Conservation (phyloP, 768 basidiomycete genomes). For the Rhodotorula babjevae region DNA sequence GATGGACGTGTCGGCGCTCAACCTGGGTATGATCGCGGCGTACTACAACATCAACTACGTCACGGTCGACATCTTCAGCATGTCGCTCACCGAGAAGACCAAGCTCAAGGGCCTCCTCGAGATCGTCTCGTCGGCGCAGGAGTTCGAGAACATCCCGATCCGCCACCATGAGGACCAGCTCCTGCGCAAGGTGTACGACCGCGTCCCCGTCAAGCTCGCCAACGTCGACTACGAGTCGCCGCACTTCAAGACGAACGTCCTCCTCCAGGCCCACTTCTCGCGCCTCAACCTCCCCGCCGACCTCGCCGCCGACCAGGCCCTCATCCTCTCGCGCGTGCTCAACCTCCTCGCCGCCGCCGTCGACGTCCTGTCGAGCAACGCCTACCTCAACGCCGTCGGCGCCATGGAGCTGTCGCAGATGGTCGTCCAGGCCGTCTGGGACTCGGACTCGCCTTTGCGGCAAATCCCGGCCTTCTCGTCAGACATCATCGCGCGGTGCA, state of each 20-base stretch:
- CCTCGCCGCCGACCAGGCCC: constrained; percentile 80
- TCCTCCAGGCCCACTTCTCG: constrained; percentile 94
- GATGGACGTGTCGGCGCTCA: constrained; percentile 59
- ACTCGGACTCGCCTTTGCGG: constrained; percentile 87
- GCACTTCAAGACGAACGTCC: constrained; percentile 95
- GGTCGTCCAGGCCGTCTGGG: constrained; percentile 98
- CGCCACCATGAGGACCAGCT: constrained; percentile 71
- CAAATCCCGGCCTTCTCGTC: constrained; percentile 95
- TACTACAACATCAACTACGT: constrained; percentile 86
- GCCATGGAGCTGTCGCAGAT: constrained; percentile 98
- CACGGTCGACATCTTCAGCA: constrained; percentile 83
- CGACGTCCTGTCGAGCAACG: constrained; percentile 96
- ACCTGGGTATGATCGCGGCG: constrained; percentile 97
- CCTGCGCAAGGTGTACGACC: constrained; percentile 62
- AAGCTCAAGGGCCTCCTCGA: constrained; percentile 95
- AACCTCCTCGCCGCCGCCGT: constrained; percentile 78
- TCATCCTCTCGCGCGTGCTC: constrained; percentile 83
- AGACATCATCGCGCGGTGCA: constrained; percentile 82
- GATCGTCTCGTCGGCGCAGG: constrained; percentile 92
- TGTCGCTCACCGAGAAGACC: constrained; percentile 90
- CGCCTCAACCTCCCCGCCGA: constrained; percentile 87
- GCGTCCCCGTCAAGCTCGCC: constrained; percentile 86
- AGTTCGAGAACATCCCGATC: constrained; percentile 92
- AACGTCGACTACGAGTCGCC: constrained; percentile 81
- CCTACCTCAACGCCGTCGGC: constrained; percentile 85